A percentile compares a stretch with the other conserved stretches of the same genome.
These are phyloP conservation scores for Nigrospora sphaerica DNA, from an alignment of 2,329 filamentous ascomycete genomes.

Conservation along the genomic window DNA sequence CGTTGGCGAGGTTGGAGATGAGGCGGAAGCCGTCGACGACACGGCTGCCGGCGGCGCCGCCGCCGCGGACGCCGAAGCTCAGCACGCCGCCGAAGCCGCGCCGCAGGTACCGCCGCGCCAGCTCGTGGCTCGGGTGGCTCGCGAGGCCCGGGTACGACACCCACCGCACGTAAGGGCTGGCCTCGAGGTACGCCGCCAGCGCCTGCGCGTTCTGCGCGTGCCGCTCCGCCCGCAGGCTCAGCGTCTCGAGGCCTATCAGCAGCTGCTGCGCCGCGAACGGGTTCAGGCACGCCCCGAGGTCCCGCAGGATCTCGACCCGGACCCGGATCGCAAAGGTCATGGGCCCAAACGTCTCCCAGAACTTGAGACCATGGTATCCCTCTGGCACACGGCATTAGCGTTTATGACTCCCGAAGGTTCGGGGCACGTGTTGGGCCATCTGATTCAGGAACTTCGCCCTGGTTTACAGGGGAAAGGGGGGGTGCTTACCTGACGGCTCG, in stretches of 20 bases:
- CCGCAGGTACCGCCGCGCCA: constrained; percentile 81
- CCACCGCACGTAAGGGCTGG: constrained; percentile 80
- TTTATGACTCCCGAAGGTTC: too few species aligned
- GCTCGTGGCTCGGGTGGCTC: constrained; percentile 70
- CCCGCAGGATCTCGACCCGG: constrained; percentile 83
- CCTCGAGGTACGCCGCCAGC: constrained; percentile 76
- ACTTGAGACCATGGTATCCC: constrained; percentile 89
- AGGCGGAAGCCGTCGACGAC: constrained; percentile 93
- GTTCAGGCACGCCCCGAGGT: constrained; percentile 76
- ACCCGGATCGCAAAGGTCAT: constrained; percentile 78
- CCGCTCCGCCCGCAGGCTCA: constrained; percentile 78
- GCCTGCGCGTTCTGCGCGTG: constrained; percentile 79
- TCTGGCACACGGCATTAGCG: constrained; percentile 26
- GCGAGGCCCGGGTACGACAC: constrained; percentile 87
- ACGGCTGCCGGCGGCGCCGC: constrained; percentile 72
- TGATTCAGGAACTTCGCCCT: too few species aligned
- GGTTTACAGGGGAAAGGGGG: too few species aligned
- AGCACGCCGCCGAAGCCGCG: constrained; percentile 85
- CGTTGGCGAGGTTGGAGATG: constrained; percentile 92
- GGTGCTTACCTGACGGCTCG: constrained; percentile 53
- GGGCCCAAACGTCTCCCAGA: constrained; percentile 85
- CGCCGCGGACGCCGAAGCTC: constrained; percentile 89
- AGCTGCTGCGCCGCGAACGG: constrained; percentile 92
- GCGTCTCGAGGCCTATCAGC: constrained; percentile 80
- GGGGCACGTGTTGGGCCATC: too few species aligned